Evolutionary conservation across 805 yeast genomes (phyloP).

Genomic region (Sugiyamaella smithiae): DNA sequence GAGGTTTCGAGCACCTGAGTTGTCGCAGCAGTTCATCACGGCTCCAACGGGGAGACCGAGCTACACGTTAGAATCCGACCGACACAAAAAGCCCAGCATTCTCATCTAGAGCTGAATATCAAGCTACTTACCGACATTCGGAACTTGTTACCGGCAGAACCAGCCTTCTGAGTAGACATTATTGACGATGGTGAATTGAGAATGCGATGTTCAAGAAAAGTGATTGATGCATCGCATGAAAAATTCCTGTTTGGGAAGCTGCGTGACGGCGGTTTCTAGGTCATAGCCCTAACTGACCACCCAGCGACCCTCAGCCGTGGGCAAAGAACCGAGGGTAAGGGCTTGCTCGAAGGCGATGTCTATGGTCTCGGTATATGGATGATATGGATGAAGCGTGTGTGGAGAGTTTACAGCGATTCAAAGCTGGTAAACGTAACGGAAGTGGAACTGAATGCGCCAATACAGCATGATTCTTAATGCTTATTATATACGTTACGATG

Average conservation of each 20-base stretch:
- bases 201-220: background rate
- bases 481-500: no score
- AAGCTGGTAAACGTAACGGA: no score
- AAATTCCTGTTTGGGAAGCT: background rate
- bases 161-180: conserved; percentile 36
- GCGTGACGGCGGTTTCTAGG: background rate
- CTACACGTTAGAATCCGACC: conserved; percentile 37
- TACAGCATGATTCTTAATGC: no score
- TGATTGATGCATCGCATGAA: background rate
- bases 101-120: background rate
- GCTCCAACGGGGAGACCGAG: conserved; percentile 99
- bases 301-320: no score
- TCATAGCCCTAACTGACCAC: background rate
- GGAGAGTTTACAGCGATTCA: no score
- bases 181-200: conserved; percentile 10
- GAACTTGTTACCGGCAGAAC: conserved; percentile 99
- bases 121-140: conserved; percentile 89
- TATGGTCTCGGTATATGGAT: no score
- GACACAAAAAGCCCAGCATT: no score
- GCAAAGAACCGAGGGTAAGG: no score
- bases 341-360: no score
- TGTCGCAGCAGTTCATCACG: conserved; percentile 99
- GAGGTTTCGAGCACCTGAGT: conserved; percentile 99
- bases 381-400: no score
- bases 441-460: no score